Evolutionary conservation across 148 eudicot species (phyloP).

Genomic region (Rhododendron griersonianum): DNA sequence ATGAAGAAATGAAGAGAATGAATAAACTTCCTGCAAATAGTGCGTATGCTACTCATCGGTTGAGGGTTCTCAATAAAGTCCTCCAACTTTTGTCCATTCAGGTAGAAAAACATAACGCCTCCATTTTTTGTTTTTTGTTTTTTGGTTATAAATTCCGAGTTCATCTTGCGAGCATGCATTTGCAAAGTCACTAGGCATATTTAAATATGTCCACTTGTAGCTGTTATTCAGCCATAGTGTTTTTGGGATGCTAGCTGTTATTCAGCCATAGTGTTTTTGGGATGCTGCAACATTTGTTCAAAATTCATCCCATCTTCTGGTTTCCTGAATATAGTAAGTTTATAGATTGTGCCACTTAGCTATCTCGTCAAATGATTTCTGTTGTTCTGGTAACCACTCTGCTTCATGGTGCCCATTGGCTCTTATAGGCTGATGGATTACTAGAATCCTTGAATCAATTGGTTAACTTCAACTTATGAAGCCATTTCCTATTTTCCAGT

Average conservation of each 20-base stretch:
- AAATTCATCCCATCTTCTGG: neutral
- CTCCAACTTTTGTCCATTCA: conserved; percentile 67
- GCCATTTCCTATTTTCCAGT: neutral
- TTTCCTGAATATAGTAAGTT: neutral
- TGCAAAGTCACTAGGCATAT: neutral
- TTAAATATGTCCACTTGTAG: neutral
- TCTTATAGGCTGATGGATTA: neutral
- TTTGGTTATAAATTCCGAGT: neutral
- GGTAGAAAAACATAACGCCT: conserved; percentile 30
- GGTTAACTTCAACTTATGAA: neutral
- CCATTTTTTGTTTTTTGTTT: neutral
- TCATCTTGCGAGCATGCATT: neutral
- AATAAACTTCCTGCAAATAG: conserved; percentile 68
- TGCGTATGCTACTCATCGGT: conserved; percentile 68
- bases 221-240: neutral
- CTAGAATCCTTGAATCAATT: neutral
- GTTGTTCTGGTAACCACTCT: neutral
- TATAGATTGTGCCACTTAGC: neutral
- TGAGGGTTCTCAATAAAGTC: conserved; percentile 71
- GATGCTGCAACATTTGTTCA: neutral
- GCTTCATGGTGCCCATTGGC: neutral
- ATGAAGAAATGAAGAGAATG: conserved; percentile 65
- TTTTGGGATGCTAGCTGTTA: neutral
- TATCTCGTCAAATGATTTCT: neutral
- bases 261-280: neutral